Base-by-base conservation (phyloP, 2,329 filamentous ascomycete genomes). In the Chaetomiaceae sp. region DNA sequence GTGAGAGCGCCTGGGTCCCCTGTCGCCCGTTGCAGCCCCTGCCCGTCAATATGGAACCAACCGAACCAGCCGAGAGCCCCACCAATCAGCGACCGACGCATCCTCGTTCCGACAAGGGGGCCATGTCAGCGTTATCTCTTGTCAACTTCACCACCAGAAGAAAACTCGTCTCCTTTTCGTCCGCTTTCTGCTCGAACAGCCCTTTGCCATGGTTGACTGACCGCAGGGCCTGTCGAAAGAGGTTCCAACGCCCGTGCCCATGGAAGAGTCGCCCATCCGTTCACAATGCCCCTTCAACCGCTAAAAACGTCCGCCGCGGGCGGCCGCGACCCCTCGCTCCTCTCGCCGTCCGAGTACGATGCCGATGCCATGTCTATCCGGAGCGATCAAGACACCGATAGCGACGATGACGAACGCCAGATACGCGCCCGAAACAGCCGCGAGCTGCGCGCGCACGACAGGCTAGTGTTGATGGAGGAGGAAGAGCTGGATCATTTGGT, bases 301-400 rank as follows among this genome's bases (percentile, higher is more conserved):
- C 45, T 67, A 16, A 66, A 67, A 25, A 66, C 66, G 13, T 56
- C 40, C 45, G 59, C 51, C 58, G 59, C 30, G 58, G 64, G 55
- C 63, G 61, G 56, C 61, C 66, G 59, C 52, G 63, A 62, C 42
- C 56, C 49, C 46, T 78, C 76, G 41, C 75, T 87, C 43, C 79
- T 88, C 42, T 85, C 83, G 11, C 83, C 84, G 36, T 69, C 74
- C 56, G 77, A 74, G 43, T 86, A 86, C 72, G 85, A 88, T 60
- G 83, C 84, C 62, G 86, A 89, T 67, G 84, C 82, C 48, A 73
- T 80, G 11, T 87, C 85, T 6, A 71, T 89, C 62, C 79, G 80
- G 57, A 84, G 79, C 71, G 85, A 87, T 64, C 85, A 89, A 66
- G 86, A 89, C 65, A 86, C 82, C 53, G 86, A 90, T 65, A 87